Evolutionary conservation across 148 eudicot genomes (phyloP), one percentile per base, ranked within the genome.

Genomic region (Heliamphora exappendiculata): DNA sequence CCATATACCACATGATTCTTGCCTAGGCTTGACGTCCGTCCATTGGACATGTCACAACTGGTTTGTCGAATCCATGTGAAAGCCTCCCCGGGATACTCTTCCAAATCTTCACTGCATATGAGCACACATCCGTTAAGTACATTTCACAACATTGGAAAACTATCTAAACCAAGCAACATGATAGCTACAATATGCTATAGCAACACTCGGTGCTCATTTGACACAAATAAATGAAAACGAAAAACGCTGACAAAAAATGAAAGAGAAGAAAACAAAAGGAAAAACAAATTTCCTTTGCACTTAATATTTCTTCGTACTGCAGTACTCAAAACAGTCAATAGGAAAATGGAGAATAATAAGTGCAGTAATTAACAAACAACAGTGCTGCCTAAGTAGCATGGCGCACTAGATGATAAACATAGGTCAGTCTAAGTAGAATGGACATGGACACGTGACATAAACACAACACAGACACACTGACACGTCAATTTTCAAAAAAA

Each of bases 101-200:
- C 91, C 54, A 76, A 77, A 62, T 90, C 96, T 62, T 90, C 97
- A 72, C 98, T 94, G 95, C 80, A 86, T 50, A 54, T 22, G 74
- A 75, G 72, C 4, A 58, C 1, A 0, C 5, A 49, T 12, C 7
- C 4, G 50, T 49, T 20, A 5, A 14, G 24, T 55, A 24, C 20
- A n/a, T 41, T 13, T 59, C 29, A 42, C 37, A 26, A 11, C 26
- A 51, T 42, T 59, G 67, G 9, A 73, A 39, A 34, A 22, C 29
- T 42, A 57, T 36, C 42, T 9, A 55, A 37, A 55, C 67, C 22
- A 5, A 75, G 26, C 28, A 17, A 34, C 39, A 51, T 50, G n/a
- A 36, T 53, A 26, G 31, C 49, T 36, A 16, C 54, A 64, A 73
- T 34, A 22, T 36, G 34, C 22, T 41, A 22, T 12, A 54, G n/a